Percentiles rank a stretch among this genome's conserved stretches.
These are phyloP conservation scores for Avena insularis DNA, from an alignment of 176 grass and related monocot genomes.

Conservation along the genomic window DNA sequence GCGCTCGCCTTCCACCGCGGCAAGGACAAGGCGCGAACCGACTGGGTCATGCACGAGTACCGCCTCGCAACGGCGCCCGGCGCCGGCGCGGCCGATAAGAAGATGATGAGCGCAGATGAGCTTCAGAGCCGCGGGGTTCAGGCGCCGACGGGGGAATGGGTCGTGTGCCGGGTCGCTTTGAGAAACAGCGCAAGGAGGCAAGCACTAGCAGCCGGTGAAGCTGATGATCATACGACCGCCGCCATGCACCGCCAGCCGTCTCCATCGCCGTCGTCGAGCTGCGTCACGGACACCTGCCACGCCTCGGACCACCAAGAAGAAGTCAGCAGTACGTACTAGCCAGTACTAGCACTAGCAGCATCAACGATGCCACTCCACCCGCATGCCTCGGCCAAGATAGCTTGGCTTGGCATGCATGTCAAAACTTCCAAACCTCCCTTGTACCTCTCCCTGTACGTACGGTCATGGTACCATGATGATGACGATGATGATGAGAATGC, in stretches of 20 bases:
- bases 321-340: conserved; percentile 46
- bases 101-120: conserved; percentile 35
- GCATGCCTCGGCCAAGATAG: conserved; percentile 36
- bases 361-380: not conserved
- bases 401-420: not conserved
- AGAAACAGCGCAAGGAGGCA: conserved; percentile 46
- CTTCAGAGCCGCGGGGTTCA: no score
- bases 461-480: conserved; percentile 1
- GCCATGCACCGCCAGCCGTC: not conserved
- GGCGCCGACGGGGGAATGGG: conserved; percentile 35
- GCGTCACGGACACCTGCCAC: conserved; percentile 42
- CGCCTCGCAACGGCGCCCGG: conserved; percentile 33
- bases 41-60: conserved; percentile 89
- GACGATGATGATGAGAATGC: not conserved
- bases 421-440: not conserved
- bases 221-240: not conserved
- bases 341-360: not conserved
- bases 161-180: conserved; percentile 70
- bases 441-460: conserved; percentile 34
- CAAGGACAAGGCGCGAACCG: conserved; percentile 48
- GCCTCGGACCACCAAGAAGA: conserved; percentile 54
- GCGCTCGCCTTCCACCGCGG: conserved; percentile 58
- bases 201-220: not conserved
- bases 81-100: not conserved
- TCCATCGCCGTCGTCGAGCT: conserved; percentile 41